A percentile compares a stretch with the other conserved stretches of the same genome.
Evolutionary conservation across 2,329 filamentous ascomycete species (phyloP).

Genomic region (Cladosporium oxysporum): DNA sequence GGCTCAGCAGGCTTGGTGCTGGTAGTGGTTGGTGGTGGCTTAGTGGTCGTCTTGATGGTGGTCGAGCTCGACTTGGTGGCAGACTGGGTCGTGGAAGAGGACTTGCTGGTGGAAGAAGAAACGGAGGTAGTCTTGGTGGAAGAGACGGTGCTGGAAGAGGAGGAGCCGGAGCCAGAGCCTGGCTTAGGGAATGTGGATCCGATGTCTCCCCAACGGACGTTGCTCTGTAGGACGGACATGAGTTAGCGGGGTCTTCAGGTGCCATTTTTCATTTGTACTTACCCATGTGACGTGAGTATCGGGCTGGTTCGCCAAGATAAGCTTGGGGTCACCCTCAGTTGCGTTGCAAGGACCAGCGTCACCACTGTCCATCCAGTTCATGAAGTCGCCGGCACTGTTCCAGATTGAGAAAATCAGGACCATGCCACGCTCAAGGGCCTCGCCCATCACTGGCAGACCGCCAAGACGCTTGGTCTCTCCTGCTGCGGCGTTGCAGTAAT

Average conservation of each 20-base stretch:
- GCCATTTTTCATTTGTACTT: conserved; percentile 35
- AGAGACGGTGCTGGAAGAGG: neutral
- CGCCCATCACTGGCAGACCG: conserved; percentile 56
- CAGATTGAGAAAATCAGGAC: conserved; percentile 64
- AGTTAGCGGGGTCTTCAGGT: neutral
- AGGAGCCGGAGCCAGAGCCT: neutral
- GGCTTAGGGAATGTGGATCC: conserved; percentile 44
- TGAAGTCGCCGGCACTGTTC: conserved; percentile 66
- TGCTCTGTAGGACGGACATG: conserved; percentile 36
- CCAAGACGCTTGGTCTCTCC: conserved; percentile 37
- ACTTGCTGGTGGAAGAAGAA: neutral
- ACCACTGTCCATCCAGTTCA: conserved; percentile 70
- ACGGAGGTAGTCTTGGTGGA: neutral
- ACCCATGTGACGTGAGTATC: conserved; percentile 26
- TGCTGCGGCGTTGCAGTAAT: conserved; percentile 15
- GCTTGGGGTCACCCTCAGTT: conserved; percentile 54
- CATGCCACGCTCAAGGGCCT: conserved; percentile 58
- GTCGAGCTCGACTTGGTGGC: neutral
- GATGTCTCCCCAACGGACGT: conserved; percentile 62
- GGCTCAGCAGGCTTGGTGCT: conserved; percentile 10
- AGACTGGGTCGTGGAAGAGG: neutral
- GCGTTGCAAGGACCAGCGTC: conserved; percentile 56
- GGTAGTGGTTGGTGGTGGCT: neutral
- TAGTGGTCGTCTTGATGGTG: conserved; percentile 1
- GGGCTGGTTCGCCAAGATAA: conserved; percentile 34